Conservation (phyloP, 2,329 filamentous ascomycete species). For the Monosporascus sp. region DNA sequence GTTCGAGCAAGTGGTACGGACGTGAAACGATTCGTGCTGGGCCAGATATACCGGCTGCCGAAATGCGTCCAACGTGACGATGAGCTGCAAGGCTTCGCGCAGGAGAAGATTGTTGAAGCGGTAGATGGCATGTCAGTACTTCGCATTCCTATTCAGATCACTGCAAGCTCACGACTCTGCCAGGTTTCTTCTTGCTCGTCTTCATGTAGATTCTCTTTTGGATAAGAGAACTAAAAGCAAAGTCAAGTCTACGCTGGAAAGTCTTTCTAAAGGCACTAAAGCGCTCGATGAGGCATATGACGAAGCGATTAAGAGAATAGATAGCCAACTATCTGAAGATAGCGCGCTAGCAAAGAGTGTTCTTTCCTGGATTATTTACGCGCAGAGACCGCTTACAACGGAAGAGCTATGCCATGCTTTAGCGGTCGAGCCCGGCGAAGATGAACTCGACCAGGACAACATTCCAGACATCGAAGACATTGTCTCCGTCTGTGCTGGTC, state of each 20-base stretch:
- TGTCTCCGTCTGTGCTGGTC: conserved; percentile 31
- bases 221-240: conserved; percentile 24
- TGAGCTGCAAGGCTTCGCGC: conserved; percentile 14
- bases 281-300: conserved; percentile 34
- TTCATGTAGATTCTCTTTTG: conserved; percentile 28
- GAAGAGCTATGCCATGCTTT: conserved; percentile 36
- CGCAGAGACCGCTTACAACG: conserved; percentile 26
- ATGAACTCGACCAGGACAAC: conserved; percentile 27
- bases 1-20: conserved; percentile 26
- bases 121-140: conserved; percentile 26
- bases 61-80: conserved; percentile 6
- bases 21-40: conserved; percentile 21
- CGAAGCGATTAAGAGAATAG: conserved; percentile 35
- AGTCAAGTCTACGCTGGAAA: conserved; percentile 25
- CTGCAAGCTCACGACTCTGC: conserved; percentile 5
- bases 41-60: conserved; percentile 12
- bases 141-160: background rate
- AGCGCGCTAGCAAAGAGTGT: conserved; percentile 29
- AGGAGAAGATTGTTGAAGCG: conserved; percentile 9
- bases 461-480: conserved; percentile 25
- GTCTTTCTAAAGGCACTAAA: conserved; percentile 22
- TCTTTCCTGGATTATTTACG: conserved; percentile 35
- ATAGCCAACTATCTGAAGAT: conserved; percentile 26
- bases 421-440: conserved; percentile 24
- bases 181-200: conserved; percentile 33